Conservation (phyloP, 768 basidiomycete species). For the Candolleomyces eurysporus region DNA sequence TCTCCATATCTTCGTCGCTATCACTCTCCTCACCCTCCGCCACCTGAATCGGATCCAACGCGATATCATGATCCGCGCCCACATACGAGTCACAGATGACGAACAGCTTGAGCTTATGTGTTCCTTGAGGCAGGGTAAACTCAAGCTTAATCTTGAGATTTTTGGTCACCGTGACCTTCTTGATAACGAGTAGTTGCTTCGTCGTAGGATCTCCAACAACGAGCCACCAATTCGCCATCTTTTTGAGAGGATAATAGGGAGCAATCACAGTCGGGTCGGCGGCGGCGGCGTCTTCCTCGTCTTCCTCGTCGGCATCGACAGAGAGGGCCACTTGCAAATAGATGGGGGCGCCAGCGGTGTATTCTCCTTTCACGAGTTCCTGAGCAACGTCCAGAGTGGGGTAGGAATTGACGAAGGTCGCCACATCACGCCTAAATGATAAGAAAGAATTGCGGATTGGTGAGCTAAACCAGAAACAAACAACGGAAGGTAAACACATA, state of each 20-base stretch:
- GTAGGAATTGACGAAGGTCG: conserved; percentile 94
- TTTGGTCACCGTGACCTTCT: conserved; percentile 89
- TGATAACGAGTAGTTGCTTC: conserved; percentile 80
- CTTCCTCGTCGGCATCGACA: conserved; percentile 83
- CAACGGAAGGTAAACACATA: conserved; percentile 40
- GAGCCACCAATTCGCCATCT: conserved; percentile 97
- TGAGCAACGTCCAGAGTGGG: conserved; percentile 92
- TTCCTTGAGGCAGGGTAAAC: conserved; percentile 83
- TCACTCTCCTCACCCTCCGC: conserved; percentile 90
- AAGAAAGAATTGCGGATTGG: neutral
- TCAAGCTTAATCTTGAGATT: conserved; percentile 84
- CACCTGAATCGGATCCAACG: conserved; percentile 78
- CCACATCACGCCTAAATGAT: conserved; percentile 79
- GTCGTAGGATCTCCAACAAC: conserved; percentile 84
- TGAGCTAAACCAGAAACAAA: conserved; percentile 13
- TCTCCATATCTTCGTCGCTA: conserved; percentile 75
- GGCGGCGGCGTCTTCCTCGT: conserved; percentile 71
- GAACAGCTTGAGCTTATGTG: conserved; percentile 78
- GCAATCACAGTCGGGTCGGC: conserved; percentile 87
- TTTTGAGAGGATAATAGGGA: conserved; percentile 87
- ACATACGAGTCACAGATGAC: conserved; percentile 92
- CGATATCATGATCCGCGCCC: conserved; percentile 91
- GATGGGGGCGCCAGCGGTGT: conserved; percentile 85
- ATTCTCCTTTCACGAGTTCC: conserved; percentile 83
- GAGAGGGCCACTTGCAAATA: conserved; percentile 74